phyloP scores from a whole-genome alignment of 2,329 filamentous ascomycete species.

The Arthroderma uncinatum region DNA sequence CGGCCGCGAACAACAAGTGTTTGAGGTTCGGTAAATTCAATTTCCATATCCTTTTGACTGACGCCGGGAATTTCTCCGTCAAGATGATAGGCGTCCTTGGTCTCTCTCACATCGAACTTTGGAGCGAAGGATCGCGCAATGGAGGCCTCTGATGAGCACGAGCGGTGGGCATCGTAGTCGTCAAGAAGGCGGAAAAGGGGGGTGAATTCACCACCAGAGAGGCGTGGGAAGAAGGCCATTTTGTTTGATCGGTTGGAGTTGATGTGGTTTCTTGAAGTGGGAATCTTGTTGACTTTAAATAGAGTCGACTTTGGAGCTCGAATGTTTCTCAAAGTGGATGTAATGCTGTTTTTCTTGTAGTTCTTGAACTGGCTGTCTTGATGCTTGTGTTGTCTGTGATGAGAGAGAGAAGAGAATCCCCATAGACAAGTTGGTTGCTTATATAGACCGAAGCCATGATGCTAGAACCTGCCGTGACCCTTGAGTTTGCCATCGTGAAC shows the following conservation, averaged over 20 bases:
- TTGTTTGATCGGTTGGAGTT: slow-evolving; percentile 15
- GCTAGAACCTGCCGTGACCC: slow-evolving; percentile 8
- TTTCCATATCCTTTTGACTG: slow-evolving; percentile 34
- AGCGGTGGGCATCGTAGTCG: slow-evolving; percentile 29
- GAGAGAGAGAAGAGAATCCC: slow-evolving; percentile 1
- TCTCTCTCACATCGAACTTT: slow-evolving; percentile 37
- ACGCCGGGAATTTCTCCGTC: slow-evolving; percentile 38
- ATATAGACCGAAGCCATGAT: slow-evolving; percentile 10
- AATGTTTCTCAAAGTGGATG: slow-evolving; percentile 9
- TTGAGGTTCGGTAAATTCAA: slow-evolving; percentile 37
- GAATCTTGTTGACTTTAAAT: slow-evolving; percentile 5
- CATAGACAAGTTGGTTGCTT: slow-evolving; percentile 6
- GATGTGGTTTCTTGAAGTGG: not conserved
- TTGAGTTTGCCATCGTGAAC: not conserved
- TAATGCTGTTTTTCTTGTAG: slow-evolving; percentile 7
- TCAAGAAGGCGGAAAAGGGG: slow-evolving; percentile 36
- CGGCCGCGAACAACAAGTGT: slow-evolving; percentile 36
- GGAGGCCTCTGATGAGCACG: slow-evolving; percentile 7
- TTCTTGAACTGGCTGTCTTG: not conserved
- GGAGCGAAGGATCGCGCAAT: slow-evolving; percentile 27
- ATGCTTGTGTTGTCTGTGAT: slow-evolving; percentile 7
- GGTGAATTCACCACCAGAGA: slow-evolving; percentile 26
- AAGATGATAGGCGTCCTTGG: slow-evolving; percentile 31
- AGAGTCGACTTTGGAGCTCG: slow-evolving; percentile 5
- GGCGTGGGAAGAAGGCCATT: slow-evolving; percentile 33